Conservation (phyloP, 345 rosid genomes). For the Excoecaria cochinchinensis region DNA sequence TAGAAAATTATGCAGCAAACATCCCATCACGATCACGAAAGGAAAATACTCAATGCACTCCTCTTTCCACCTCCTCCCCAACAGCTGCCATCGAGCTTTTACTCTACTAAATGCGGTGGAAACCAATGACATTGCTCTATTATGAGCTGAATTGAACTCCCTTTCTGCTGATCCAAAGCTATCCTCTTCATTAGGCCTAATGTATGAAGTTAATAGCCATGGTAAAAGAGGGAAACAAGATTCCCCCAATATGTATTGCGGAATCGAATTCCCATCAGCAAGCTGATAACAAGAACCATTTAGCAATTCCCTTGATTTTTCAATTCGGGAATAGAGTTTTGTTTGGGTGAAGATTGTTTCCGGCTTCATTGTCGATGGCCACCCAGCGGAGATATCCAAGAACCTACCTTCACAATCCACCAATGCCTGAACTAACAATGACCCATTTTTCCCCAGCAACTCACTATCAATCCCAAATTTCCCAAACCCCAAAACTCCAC, state of each 20-base stretch:
- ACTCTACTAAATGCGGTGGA: constrained; percentile 47
- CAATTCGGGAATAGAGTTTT: constrained; percentile 40
- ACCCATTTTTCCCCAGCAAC: constrained; percentile 45
- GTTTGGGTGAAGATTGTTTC: constrained; percentile 50
- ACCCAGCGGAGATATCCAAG: constrained; percentile 76
- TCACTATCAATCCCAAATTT: constrained; percentile 49
- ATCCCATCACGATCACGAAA: constrained; percentile 54
- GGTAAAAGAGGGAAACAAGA: constrained; percentile 64
- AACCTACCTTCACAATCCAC: constrained; percentile 69
- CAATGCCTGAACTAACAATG: constrained; percentile 70
- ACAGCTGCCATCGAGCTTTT: constrained; percentile 60
- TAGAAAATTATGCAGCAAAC: constrained; percentile 75
- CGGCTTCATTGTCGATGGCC: constrained; percentile 59
- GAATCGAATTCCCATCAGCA: constrained; percentile 45
- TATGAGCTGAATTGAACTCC: constrained; percentile 55
- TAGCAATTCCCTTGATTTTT: constrained; percentile 45
- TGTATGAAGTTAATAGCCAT: constrained; percentile 76
- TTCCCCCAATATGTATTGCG: constrained; percentile 62
- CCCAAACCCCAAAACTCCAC: constrained; percentile 69
- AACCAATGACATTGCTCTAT: constrained; percentile 45
- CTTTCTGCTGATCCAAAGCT: constrained; percentile 38
- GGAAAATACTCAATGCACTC: constrained; percentile 58
- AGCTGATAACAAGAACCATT: constrained; percentile 45
- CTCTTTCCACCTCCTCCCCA: constrained; percentile 61
- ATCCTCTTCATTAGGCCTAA: constrained; percentile 37